These are phyloP conservation scores for Stramenopiles sp. DNA, from an alignment of 352 stramenopile genomes.

Conservation along the genomic window DNA sequence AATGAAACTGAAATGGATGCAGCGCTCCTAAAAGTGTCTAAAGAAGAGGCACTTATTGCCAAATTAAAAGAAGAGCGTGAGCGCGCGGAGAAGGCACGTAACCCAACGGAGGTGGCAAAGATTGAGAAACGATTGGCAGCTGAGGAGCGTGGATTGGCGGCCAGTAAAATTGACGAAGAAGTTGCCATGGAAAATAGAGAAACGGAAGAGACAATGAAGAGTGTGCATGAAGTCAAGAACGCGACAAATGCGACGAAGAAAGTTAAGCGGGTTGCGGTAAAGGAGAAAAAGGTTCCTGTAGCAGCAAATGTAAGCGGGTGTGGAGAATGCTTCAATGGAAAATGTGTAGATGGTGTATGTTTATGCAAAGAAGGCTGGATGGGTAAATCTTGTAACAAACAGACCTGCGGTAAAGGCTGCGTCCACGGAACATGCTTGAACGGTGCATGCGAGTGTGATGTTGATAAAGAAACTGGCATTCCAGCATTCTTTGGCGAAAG, in stretches of 20 bases:
- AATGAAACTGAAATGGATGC: not conserved
- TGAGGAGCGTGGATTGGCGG: not conserved
- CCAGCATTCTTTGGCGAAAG: not conserved
- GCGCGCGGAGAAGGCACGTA: not conserved
- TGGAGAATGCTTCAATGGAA: not conserved
- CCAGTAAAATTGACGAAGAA: not conserved
- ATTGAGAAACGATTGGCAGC: not conserved
- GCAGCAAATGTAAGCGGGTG: not conserved
- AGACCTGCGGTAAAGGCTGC: not conserved
- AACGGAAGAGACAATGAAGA: not conserved
- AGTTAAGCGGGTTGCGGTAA: not conserved
- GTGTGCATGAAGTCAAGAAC: not conserved
- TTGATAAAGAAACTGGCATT: not conserved
- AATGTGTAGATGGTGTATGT: not conserved
- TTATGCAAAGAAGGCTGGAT: not conserved
- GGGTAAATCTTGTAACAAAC: not conserved
- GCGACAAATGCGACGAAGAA: not conserved
- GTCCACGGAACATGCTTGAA: constrained; percentile 2
- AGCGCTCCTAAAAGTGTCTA: not conserved
- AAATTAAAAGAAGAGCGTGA: not conserved
- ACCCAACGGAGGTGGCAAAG: not conserved
- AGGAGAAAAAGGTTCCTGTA: not conserved
- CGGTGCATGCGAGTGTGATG: not conserved
- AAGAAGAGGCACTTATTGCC: not conserved
- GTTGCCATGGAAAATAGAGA: not conserved